Evolutionary conservation across 2,329 filamentous ascomycete genomes (phyloP).

Genomic region (Beauveria brongniartii): DNA sequence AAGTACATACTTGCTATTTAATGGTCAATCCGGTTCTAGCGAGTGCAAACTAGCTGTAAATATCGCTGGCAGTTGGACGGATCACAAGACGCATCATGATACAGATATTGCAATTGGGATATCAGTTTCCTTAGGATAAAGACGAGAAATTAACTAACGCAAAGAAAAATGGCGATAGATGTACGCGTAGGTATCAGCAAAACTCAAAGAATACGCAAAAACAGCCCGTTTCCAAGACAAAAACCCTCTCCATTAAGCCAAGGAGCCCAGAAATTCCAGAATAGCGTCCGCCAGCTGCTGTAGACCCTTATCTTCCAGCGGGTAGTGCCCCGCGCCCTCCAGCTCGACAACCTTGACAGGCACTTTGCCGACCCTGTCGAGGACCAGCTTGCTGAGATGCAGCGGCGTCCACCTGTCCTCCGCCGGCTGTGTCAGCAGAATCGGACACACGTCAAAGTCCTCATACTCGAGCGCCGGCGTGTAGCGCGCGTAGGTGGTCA

Average conservation of each 20-base stretch:
- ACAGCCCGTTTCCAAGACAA: neutral
- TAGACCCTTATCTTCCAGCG: neutral
- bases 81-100: too few relatives aligned
- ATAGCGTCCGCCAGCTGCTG: slow-evolving; percentile 1
- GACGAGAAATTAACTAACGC: too few relatives aligned
- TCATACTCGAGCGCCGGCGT: neutral
- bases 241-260: neutral
- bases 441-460: neutral
- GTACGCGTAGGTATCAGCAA: too few relatives aligned
- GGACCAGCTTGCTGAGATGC: neutral
- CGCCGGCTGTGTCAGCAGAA: neutral
- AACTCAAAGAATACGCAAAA: too few relatives aligned
- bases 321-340: neutral
- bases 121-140: too few relatives aligned
- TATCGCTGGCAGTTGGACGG: too few relatives aligned
- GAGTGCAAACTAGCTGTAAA: too few relatives aligned
- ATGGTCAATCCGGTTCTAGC: too few relatives aligned
- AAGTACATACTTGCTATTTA: too few relatives aligned
- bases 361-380: neutral
- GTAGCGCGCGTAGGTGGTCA: neutral
- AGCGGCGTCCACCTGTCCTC: slow-evolving; percentile 1
- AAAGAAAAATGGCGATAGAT: too few relatives aligned
- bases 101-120: too few relatives aligned
- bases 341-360: neutral
- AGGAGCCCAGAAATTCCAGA: neutral